Base-by-base conservation (phyloP, 495 filamentous ascomycete genomes). In the Tuber calosporum region DNA sequence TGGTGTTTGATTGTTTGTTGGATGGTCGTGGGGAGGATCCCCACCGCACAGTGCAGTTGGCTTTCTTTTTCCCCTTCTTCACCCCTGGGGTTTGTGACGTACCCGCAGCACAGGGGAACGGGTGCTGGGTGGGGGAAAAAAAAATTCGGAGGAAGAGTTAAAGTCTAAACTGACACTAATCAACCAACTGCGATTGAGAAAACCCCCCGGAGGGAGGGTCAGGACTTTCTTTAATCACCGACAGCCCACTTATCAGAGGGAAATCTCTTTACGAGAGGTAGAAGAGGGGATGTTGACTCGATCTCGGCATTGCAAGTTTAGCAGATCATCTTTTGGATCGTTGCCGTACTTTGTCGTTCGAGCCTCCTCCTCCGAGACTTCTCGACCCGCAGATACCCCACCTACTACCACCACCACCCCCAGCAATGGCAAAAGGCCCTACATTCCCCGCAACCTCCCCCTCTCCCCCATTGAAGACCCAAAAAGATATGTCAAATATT, bases 401-500 rank as follows among this genome's bases (percentile, higher is more conserved):
- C 37, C 69, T 20, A 36, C 72, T 3, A 71, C 40, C 34, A 15
- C 39, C 22, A 40, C 40, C 22, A 40, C 53, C 5, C 45, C 45
- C 66, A 19, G 11, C 26, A 68, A 69, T 62, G 53, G 53, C 53
- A 19, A 48, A 62, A 77, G 69, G 68, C 58, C n/a, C 15, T 78
- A 78, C 67, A 77, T 40, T 68, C 76, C 15, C 74, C 75, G 45
- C 70, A 62, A 70, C 42, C 53, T 77, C 53, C 76, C 76, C 3
- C 15, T 77, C 69, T 78, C 76, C 19, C 76, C 76, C 15, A 43
- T 78, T 41, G 73, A 77, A 71, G 76, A 78, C 67, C 75, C 68
- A 42, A 68, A 40, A 30, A 78, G 74, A 73, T 78, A 77, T n/a
- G 41, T 78, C 58, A 77, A 77, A 20, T 69, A 73, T 20, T 78